Base-by-base conservation (phyloP, 805 yeast species). In the Suhomyces xylopsoci region DNA sequence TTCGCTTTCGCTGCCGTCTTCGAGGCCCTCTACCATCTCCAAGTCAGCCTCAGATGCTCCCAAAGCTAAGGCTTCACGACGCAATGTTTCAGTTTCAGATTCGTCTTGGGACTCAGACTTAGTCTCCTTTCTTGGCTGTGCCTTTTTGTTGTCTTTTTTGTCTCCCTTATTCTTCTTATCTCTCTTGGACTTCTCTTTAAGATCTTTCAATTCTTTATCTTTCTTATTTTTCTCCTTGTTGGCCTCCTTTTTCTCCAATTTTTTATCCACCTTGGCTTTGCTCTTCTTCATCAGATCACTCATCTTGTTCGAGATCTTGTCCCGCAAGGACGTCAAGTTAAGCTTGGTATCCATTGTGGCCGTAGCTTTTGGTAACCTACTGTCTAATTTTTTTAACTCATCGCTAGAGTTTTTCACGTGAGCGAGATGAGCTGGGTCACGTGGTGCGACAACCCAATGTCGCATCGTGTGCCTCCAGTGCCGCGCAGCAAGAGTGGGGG, bases 21-120 rank as follows among this genome's bases (percentile, higher is more conserved):
- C 70, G 3, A 87, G 59, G 14, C 78, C 87, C 32, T 79, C 77
- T 10, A 92, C 59, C 48, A 91, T 69, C 44, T 81, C 79, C 45
- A 92, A 65, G 66, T 91, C 97, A 20, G 84, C 92, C 59, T 88
- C 94, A 14, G 90, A 79, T 19, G 97, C 98, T 32, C 97, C 97
- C 26, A 92, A 71, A 20, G 84, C 85, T 12, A 85, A 66, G 2
- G 96, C 96, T 71, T 87, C 96, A 55, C 84, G 81, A 59, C 87
- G 83, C 47, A 42, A 42, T 10, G 45, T 42, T 24, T 42, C 45
- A 6, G 30, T 9, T 20, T 42, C 45, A 6, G 30, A 17, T 24
- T 42, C 45, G 12, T 41, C 25, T 19, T 19, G 15, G 14, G 30
- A n/a, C 10, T 38, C 42, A 17, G 14, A 3, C 14, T 17, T 38